These are phyloP conservation scores for Clonostachys solani DNA, from an alignment of 2,329 filamentous ascomycete genomes.

Conservation along the genomic window DNA sequence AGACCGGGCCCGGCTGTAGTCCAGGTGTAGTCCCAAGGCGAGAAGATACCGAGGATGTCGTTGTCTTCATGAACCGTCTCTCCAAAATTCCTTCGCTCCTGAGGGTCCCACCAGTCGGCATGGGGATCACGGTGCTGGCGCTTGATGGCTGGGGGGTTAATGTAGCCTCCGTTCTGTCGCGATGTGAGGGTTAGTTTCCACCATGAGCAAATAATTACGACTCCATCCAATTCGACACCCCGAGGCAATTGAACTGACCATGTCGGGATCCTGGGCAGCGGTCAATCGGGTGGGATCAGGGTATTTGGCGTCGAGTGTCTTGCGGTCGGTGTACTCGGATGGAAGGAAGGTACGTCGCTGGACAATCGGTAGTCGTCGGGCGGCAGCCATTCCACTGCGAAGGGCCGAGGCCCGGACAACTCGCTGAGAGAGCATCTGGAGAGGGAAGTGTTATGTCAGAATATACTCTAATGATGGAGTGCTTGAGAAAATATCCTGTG, in stretches of 20 bases:
- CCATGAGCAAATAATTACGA: not conserved
- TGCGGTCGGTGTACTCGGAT: slow-evolving; percentile 38
- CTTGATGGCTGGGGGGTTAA: slow-evolving; percentile 76
- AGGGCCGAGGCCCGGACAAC: slow-evolving; percentile 45
- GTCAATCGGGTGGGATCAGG: slow-evolving; percentile 40
- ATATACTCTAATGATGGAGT: not conserved
- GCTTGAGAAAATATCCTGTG: not conserved
- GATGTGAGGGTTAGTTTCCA: not conserved
- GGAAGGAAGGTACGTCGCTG: slow-evolving; percentile 56
- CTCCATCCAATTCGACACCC: not conserved
- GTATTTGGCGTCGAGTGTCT: slow-evolving; percentile 46
- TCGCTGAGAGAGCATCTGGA: slow-evolving; percentile 58
- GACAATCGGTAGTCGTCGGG: slow-evolving; percentile 44
- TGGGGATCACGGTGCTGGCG: slow-evolving; percentile 91
- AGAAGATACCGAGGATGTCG: slow-evolving; percentile 87
- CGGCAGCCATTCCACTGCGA: slow-evolving; percentile 37
- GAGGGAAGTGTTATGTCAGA: not conserved
- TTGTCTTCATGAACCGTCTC: slow-evolving; percentile 97
- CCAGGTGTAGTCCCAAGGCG: slow-evolving; percentile 86
- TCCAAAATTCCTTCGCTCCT: slow-evolving; percentile 94
- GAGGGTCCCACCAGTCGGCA: slow-evolving; percentile 94
- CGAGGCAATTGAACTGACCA: slow-evolving; percentile 42
- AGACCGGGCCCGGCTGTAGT: slow-evolving; percentile 65
- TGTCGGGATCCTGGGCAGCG: slow-evolving; percentile 61
- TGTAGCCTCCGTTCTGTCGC: slow-evolving; percentile 74